Conservation (phyloP, 2,329 filamentous ascomycete species). For the Ceratocystis destructans region DNA sequence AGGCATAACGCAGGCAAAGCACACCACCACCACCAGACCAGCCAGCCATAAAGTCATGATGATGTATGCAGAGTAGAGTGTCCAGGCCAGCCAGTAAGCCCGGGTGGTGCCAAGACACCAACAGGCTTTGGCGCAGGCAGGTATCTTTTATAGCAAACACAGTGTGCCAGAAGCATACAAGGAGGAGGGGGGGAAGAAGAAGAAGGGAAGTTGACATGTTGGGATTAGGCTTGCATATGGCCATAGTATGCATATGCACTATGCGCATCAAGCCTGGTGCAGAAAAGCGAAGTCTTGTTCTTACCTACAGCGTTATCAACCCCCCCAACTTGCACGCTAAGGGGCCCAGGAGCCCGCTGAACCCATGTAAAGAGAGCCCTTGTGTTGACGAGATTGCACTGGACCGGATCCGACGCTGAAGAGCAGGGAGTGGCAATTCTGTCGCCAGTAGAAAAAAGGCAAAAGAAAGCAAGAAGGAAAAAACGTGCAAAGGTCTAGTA, state of each 20-base stretch:
- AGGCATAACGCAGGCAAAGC: not conserved
- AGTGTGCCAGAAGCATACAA: not conserved
- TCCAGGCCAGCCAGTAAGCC: not conserved
- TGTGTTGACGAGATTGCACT: slow-evolving; percentile 3
- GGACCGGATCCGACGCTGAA: not conserved
- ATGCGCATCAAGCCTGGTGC: not conserved
- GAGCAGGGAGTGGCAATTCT: not conserved
- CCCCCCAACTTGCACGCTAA: no score
- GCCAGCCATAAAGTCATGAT: no score
- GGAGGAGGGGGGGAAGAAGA: not conserved
- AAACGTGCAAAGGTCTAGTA: not conserved
- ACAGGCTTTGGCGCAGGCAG: not conserved
- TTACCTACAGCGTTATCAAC: not conserved
- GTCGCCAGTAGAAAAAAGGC: not conserved
- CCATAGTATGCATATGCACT: not conserved
- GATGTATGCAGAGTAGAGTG: no score
- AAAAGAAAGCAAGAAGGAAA: not conserved
- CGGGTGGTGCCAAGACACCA: no score
- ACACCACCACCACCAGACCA: not conserved
- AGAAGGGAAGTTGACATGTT: not conserved
- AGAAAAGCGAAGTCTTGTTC: not conserved
- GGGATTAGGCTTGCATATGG: not conserved
- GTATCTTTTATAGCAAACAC: not conserved
- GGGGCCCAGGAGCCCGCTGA: not conserved
- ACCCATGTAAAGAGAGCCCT: not conserved